Base-by-base conservation (phyloP, 139 green algal species). In the Chlamydomonas asymmetrica region DNA sequence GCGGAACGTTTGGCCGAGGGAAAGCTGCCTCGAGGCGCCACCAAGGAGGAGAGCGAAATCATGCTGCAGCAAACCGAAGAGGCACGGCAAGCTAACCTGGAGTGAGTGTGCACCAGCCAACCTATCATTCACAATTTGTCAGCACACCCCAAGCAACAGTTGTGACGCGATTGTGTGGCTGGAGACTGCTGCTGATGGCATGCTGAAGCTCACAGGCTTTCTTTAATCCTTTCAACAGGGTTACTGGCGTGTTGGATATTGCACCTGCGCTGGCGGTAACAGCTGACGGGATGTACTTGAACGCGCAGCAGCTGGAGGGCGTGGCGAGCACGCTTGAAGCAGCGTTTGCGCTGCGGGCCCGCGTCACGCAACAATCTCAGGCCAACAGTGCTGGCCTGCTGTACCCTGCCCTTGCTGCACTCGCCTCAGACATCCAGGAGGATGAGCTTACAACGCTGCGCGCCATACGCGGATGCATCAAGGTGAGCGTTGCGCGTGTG, bases 31-130 rank as follows among this genome's bases (percentile, higher is more conserved):
- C 60, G 92, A 8, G 92, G 89, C 0, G 25, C 29, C 16, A 85
- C 71, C 32, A 66, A 75, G 38, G 74, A 62, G 31, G 84, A 91
- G 48, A 92, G 84, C 65, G 84, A 93, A 68, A 29, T 71, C 54
- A 78, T 96, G 76, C 88, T 96, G 49, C 66, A 88, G 65, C 79
- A 95, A 78, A 97, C 92, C 1, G 75, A 57, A 34, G 88, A 97
- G 69, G 92, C 92, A 1, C 23, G 71, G 50, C 8, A 80, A 1
- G 80, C 82, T 0, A 35, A 72, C 7, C 76, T 91, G n/a, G 52
- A 67, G 72, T 79, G 60, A 22, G 65, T 7, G 32, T 4, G 68
- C 54, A 32, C 6, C n/a, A n/a, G n/a, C n/a, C n/a, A n/a, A n/a
- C n/a, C n/a, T n/a, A n/a, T n/a, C n/a, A n/a, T n/a, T n/a, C n/a